A percentile compares a stretch with the other conserved stretches of the same genome.
Conservation (phyloP, 2,329 filamentous ascomycete genomes). For the Phyllosticta citribraziliensis region DNA sequence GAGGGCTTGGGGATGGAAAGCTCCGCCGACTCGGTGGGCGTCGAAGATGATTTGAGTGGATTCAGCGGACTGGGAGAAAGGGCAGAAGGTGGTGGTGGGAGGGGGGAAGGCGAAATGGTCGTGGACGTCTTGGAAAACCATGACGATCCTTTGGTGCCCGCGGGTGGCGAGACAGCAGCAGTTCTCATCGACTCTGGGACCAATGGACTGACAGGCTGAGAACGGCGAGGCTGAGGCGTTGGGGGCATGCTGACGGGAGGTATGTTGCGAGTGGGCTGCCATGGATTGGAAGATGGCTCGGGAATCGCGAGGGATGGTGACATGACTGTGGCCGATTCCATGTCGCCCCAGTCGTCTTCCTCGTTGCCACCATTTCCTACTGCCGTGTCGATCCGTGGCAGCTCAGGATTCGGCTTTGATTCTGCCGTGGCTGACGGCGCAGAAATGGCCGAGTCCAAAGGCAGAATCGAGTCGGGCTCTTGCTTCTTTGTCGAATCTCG, state of each 20-base stretch:
- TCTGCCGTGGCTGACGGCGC: neutral
- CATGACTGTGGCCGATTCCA: conserved; percentile 24
- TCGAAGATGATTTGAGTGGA: neutral
- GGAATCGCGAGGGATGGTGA: conserved; percentile 14
- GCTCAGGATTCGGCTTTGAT: neutral
- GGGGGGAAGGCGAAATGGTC: neutral
- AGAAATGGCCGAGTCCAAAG: conserved; percentile 1
- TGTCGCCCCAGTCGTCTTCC: conserved; percentile 29
- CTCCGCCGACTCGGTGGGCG: neutral
- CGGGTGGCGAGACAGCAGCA: neutral
- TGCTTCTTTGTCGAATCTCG: conserved; percentile 3
- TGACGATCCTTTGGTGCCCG: neutral
- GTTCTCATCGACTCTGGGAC: neutral
- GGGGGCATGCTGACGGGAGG: neutral
- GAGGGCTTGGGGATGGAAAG: neutral
- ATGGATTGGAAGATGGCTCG: conserved; percentile 10
- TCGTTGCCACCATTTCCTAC: conserved; percentile 16
- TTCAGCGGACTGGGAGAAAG: conserved; percentile 1
- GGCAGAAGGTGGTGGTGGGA: neutral
- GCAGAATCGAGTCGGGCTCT: neutral
- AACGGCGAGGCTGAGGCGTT: conserved; percentile 1
- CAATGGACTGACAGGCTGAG: conserved; percentile 2
- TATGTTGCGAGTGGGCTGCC: neutral
- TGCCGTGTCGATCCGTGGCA: conserved; percentile 3
- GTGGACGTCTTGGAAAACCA: neutral